Base-by-base conservation (phyloP, 1,284 basidiomycete species). In the Pterula multifida region DNA sequence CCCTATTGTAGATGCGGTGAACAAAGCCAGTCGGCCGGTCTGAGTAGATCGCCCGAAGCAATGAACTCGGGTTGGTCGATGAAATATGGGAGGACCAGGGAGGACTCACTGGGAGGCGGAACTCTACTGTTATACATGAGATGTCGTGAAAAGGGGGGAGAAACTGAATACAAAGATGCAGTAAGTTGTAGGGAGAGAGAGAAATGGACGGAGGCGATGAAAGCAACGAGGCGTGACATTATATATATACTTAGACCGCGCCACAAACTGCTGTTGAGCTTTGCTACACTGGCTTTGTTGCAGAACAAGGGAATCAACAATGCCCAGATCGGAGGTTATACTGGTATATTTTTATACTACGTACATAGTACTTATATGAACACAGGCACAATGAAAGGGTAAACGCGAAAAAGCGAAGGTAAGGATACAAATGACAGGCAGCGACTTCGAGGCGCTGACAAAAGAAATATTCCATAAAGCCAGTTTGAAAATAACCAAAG, bases 181-280 rank as follows among this genome's bases (percentile, higher is more conserved):
- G 28, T 15, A 32, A 32, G 28, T 42, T 4, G 39, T 4, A 22
- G 39, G 19, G 19, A 6, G 39, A 17, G 4, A 42, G 39, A 42
- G 19, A 42, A 42, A 17, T n/a, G 9, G 39, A 9, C 9, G 9
- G 39, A 17, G 39, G 21, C 39, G 17, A 9, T 42, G 39, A 32
- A 32, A n/a, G n/a, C 28, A 32, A 15, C 15, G 15, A 15, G 6
- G 15, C 15, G 6, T 32, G 28, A 32, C 28, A 15, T 32, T 32
- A 32, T 32, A 32, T 6, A 32, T 32, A 32, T 15, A 6, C n/a
- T n/a, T n/a, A n/a, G 39, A 11, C 21, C 21, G 9, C 39, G 39
- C 39, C 39, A 42, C 39, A 42, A 32, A 42, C 9, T 42, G 39
- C 39, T 42, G 39, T 42, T 42, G 9, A 17, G n/a, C n/a, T n/a